These are phyloP conservation scores for Clathrus columnatus DNA, from an alignment of 768 basidiomycete genomes.

Conservation along the genomic window DNA sequence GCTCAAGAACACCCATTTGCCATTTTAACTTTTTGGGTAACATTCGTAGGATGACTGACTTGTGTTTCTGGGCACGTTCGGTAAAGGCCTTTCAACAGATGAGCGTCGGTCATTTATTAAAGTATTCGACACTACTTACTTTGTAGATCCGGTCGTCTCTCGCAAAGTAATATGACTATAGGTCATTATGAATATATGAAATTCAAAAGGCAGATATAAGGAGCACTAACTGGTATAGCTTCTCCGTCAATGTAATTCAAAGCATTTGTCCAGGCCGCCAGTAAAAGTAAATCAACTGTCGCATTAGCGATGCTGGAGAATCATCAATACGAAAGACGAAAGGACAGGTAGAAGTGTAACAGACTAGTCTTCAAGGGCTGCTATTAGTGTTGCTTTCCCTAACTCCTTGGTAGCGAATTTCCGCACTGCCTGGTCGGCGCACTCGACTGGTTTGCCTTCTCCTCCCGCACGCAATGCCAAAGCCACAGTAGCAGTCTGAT, in stretches of 20 bases:
- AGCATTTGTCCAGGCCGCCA: slow-evolving; percentile 71
- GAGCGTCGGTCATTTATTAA: slow-evolving; percentile 8
- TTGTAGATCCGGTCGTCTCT: slow-evolving; percentile 82
- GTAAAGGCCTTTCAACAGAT: slow-evolving; percentile 32
- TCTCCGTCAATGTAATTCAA: slow-evolving; percentile 51
- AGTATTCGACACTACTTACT: slow-evolving; percentile 20
- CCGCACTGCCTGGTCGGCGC: slow-evolving; percentile 68
- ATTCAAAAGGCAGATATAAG: not conserved
- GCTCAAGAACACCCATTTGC: slow-evolving; percentile 58
- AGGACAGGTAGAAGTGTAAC: slow-evolving; percentile 23
- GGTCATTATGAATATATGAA: slow-evolving; percentile 4
- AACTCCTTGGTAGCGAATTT: slow-evolving; percentile 85
- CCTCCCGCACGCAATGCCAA: slow-evolving; percentile 62
- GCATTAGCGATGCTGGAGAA: slow-evolving; percentile 76
- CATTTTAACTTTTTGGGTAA: slow-evolving; percentile 53
- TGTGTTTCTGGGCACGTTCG: slow-evolving; percentile 26
- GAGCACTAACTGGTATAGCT: slow-evolving; percentile 55
- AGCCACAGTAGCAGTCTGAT: slow-evolving; percentile 57
- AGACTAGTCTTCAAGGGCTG: slow-evolving; percentile 84
- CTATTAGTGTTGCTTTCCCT: slow-evolving; percentile 67
- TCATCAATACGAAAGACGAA: not conserved
- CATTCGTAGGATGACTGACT: slow-evolving; percentile 35
- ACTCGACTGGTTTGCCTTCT: slow-evolving; percentile 63
- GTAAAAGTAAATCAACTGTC: slow-evolving; percentile 71
- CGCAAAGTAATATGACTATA: slow-evolving; percentile 84